Conservation (phyloP, 768 basidiomycete genomes). For the Tulasnella sp. region DNA sequence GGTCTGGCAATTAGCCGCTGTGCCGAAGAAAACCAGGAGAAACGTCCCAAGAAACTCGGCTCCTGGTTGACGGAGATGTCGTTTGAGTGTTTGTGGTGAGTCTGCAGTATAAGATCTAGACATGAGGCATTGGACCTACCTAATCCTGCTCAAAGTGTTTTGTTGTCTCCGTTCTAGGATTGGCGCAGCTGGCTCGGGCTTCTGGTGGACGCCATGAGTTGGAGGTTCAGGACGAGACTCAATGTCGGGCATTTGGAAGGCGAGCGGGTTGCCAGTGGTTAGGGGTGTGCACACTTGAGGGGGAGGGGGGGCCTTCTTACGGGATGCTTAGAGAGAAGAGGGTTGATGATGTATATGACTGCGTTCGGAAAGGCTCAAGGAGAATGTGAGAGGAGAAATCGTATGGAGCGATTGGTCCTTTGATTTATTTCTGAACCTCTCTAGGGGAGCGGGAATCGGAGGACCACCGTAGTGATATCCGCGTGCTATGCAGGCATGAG, state of each 20-base stretch:
- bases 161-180: background rate
- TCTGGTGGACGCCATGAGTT: background rate
- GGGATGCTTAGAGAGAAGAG: no score
- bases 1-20: slow-evolving; percentile 46
- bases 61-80: slow-evolving; percentile 41
- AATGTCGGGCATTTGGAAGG: background rate
- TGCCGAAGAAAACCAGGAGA: slow-evolving; percentile 24
- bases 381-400: no score
- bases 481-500: no score
- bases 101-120: background rate
- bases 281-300: no score
- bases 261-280: no score
- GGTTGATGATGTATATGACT: no score
- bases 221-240: background rate
- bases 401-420: no score
- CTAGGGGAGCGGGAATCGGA: no score
- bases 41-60: slow-evolving; percentile 52
- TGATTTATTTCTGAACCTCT: no score
- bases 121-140: background rate
- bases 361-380: no score
- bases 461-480: no score
- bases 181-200: background rate
- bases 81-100: background rate
- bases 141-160: background rate
- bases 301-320: no score